Evolutionary conservation across 2,329 filamentous ascomycete species (phyloP), one percentile per base, ranked within the genome.

Genomic region (Capronia epimyces): DNA sequence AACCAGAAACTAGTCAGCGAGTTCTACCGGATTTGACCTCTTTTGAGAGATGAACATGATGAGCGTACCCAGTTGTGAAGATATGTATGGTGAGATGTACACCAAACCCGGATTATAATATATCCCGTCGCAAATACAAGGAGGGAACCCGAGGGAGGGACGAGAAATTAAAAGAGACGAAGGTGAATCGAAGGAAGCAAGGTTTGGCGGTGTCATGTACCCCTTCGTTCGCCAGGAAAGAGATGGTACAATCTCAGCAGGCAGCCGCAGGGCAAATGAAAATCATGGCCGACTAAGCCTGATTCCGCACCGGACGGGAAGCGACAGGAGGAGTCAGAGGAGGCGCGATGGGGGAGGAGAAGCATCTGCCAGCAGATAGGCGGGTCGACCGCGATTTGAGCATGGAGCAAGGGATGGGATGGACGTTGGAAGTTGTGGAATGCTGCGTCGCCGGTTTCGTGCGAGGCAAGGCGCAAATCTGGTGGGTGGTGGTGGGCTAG

Each of bases 341-440:
- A 45, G 18, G 40, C 39, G 49, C 32, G 29, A 53, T 25, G 40
- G 52, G 59, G 49, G 51, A 53, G 40, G 54, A 60, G 46, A 49
- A 53, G 49, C 53, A 59, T 54, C 50, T 56, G 56, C 56, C 46
- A 58, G 52, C 55, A 56, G 53, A 57, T 40, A 43, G 43, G 54
- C 48, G 56, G 49, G 43, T 59, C 52, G 55, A 58, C 50, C 47
- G 43, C 50, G 50, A 43, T 50, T 36, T 48, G 56, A 44, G 55
- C 59, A 61, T 60, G 58, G 57, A 62, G 59, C 54, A 62, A 62
- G 59, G 59, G 37, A 44, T 53, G 46, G 43, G 41, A 20, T 37
- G 49, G 65, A 53, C 51, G 70, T 68, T 12, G 48, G 66, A 67
- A 5, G 53, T 54, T 50, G 59, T 58, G 46, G 60, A 59, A 50